Percentiles rank a stretch among this genome's conserved stretches.
These are phyloP conservation scores for Dendrobium catenatum DNA, from an alignment of 106 monocot genomes.

Conservation along the genomic window DNA sequence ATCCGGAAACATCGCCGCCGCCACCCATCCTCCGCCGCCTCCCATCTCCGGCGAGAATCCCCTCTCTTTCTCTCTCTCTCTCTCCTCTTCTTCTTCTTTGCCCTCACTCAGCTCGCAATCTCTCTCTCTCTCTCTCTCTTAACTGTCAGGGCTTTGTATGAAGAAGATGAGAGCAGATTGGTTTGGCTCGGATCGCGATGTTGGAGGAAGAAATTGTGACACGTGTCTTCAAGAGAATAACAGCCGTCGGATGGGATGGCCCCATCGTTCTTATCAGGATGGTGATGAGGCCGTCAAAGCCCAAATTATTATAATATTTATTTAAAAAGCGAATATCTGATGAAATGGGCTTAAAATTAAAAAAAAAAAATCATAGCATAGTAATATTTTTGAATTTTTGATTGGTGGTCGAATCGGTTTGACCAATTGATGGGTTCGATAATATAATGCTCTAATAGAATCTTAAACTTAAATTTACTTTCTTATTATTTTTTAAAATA, in stretches of 20 bases:
- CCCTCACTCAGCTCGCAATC: neutral
- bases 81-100: neutral
- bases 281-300: neutral
- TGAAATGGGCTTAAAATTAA: too few species aligned
- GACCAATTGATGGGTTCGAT: too few species aligned
- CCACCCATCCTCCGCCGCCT: neutral
- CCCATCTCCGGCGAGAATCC: neutral
- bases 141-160: neutral
- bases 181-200: slow-evolving; percentile 2
- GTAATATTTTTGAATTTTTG: too few species aligned
- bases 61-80: neutral
- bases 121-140: neutral
- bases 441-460: too few species aligned
- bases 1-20: slow-evolving; percentile 45
- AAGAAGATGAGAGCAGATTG: slow-evolving; percentile 4
- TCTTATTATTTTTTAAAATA: too few species aligned
- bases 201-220: neutral
- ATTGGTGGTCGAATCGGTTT: too few species aligned
- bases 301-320: too few species aligned
- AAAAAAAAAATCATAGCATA: too few species aligned
- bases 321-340: too few species aligned
- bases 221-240: neutral
- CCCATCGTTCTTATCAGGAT: neutral
- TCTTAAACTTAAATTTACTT: too few species aligned
- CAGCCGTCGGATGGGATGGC: slow-evolving; percentile 2